Conservation (phyloP, 805 yeast species). For the Alloascoidea africana region DNA sequence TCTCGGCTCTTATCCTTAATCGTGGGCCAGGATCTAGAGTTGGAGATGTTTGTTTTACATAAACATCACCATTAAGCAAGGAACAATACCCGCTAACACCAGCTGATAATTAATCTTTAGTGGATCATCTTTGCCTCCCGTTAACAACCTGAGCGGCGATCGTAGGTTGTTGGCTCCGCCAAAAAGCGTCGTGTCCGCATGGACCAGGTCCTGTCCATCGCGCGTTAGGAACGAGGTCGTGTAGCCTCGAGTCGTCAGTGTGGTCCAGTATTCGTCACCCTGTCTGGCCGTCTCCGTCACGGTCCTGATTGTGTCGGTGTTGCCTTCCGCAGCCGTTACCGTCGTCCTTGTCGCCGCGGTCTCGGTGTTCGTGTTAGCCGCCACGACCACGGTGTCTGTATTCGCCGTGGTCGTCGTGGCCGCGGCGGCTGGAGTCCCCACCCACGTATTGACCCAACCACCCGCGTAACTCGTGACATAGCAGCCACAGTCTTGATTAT, state of each 20-base stretch:
- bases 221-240: background rate
- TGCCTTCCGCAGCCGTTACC: background rate
- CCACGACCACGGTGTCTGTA: background rate
- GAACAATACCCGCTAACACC: background rate
- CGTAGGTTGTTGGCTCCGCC: constrained; percentile 1
- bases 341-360: background rate
- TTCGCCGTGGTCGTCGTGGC: no score
- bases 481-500: background rate
- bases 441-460: constrained; percentile 1
- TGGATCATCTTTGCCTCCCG: background rate
- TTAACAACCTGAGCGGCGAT: no score
- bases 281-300: background rate
- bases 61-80: background rate
- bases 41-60: no score
- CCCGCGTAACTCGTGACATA: background rate
- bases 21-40: no score
- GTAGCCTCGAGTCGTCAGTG: background rate
- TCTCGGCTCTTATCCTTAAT: no score
- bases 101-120: background rate
- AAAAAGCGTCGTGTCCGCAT: background rate
- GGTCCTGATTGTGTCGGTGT: background rate
- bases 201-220: background rate
- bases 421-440: background rate
- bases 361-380: no score
- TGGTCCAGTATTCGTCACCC: background rate